Percentiles rank a stretch among this genome's conserved stretches.
Conservation (phyloP, 345 rosid species). For the Euphorbia peplus region DNA sequence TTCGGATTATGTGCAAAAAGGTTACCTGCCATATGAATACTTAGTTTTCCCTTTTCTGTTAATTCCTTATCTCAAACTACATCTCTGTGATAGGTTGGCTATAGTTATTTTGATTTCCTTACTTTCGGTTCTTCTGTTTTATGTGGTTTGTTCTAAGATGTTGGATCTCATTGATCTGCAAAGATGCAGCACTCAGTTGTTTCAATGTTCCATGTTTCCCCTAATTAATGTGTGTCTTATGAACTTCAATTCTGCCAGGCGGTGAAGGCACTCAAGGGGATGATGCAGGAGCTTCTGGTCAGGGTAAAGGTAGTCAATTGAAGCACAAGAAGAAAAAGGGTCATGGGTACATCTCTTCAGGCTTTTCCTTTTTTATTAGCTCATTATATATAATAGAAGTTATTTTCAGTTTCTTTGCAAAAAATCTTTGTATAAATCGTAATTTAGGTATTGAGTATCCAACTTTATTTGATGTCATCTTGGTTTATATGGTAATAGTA, state of each 20-base stretch:
- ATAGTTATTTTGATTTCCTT: not conserved
- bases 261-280: slow-evolving; percentile 23
- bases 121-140: not conserved
- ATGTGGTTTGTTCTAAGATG: not conserved
- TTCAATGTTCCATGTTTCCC: not conserved
- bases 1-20: too few relatives aligned
- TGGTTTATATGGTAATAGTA: not conserved
- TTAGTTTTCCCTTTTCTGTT: too few relatives aligned
- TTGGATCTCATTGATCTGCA: not conserved
- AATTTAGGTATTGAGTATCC: not conserved
- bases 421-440: not conserved
- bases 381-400: not conserved
- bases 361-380: slow-evolving; percentile 10
- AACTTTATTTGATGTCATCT: slow-evolving; percentile 10
- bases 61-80: too few relatives aligned
- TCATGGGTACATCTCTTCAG: slow-evolving; percentile 60
- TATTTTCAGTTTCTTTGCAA: not conserved
- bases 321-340: slow-evolving; percentile 72
- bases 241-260: slow-evolving; percentile 14
- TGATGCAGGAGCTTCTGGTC: slow-evolving; percentile 19
- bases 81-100: too few relatives aligned
- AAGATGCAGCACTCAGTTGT: not conserved
- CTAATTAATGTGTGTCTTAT: not conserved
- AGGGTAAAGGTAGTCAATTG: slow-evolving; percentile 46
- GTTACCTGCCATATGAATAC: too few relatives aligned